A percentile compares a stretch with the other conserved stretches of the same genome.
phyloP scores from a whole-genome alignment of 306 rosid genomes.

The Astragalus membranaceus region DNA sequence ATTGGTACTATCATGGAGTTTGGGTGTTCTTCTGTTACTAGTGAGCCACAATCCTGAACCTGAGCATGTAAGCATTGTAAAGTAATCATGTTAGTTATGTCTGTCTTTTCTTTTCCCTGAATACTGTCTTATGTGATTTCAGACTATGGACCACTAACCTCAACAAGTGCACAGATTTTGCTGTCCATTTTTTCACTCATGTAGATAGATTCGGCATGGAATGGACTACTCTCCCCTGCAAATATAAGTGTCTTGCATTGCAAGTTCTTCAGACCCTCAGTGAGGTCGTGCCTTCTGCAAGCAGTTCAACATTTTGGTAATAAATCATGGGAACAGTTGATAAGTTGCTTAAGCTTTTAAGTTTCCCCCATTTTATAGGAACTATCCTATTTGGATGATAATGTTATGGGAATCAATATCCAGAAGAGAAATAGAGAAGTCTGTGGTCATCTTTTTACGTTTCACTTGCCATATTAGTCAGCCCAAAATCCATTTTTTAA shows the following conservation, averaged over 20 bases:
- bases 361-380: background rate
- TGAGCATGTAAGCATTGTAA: slow-evolving; percentile 20
- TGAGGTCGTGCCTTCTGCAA: slow-evolving; percentile 72
- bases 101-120: background rate
- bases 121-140: background rate
- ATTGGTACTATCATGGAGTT: slow-evolving; percentile 67
- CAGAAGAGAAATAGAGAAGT: too few relatives aligned
- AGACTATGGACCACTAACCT: slow-evolving; percentile 28
- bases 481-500: too few relatives aligned
- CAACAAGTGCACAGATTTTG: slow-evolving; percentile 67
- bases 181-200: slow-evolving; percentile 54
- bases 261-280: slow-evolving; percentile 54
- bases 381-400: background rate
- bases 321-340: background rate
- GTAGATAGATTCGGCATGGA: slow-evolving; percentile 60
- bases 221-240: slow-evolving; percentile 79
- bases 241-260: slow-evolving; percentile 76
- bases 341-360: too few relatives aligned
- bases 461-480: background rate
- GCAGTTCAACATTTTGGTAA: background rate
- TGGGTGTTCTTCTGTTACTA: slow-evolving; percentile 87
- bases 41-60: slow-evolving; percentile 84
- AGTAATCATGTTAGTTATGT: background rate
- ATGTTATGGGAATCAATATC: background rate
- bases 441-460: background rate